A percentile compares a stretch with the other conserved stretches of the same genome.
Conservation (phyloP, 2,329 filamentous ascomycete species). For the Colletotrichum lentis region DNA sequence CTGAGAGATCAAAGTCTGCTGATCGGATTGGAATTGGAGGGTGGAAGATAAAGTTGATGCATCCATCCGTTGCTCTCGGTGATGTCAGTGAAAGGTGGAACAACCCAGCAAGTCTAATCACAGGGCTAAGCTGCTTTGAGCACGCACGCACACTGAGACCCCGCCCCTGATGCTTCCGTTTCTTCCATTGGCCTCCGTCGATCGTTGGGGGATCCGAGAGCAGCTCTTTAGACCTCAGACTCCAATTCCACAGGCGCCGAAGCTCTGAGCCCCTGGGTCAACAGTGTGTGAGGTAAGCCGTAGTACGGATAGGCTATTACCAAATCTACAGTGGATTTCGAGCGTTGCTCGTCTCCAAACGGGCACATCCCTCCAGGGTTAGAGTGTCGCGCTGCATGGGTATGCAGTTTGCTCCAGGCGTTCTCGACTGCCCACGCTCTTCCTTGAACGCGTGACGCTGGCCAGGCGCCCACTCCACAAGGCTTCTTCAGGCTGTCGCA, state of each 20-base stretch:
- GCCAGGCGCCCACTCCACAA: conserved; percentile 5
- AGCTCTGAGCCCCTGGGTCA: not conserved
- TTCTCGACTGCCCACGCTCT: conserved; percentile 29
- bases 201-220: conserved; percentile 30
- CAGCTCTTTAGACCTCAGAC: not conserved
- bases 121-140: conserved; percentile 31
- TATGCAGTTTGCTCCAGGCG: conserved; percentile 21
- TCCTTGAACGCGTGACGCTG: conserved; percentile 17
- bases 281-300: not conserved
- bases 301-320: not conserved
- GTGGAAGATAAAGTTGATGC: conserved; percentile 28
- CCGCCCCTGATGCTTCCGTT: conserved; percentile 15
- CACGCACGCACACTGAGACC: conserved; percentile 24
- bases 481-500: conserved; percentile 8
- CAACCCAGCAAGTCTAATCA: conserved; percentile 19
- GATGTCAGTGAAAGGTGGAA: conserved; percentile 36
- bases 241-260: not conserved
- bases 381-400: conserved; percentile 1
- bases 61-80: conserved; percentile 33
- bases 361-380: conserved; percentile 10
- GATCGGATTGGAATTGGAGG: conserved; percentile 18
- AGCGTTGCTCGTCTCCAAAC: not conserved
- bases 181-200: conserved; percentile 6
- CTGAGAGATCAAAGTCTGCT: conserved; percentile 28
- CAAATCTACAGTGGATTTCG: conserved; percentile 19